phyloP scores from a whole-genome alignment of 1,284 basidiomycete species.

The Austroboletus novae-zelandiae region DNA sequence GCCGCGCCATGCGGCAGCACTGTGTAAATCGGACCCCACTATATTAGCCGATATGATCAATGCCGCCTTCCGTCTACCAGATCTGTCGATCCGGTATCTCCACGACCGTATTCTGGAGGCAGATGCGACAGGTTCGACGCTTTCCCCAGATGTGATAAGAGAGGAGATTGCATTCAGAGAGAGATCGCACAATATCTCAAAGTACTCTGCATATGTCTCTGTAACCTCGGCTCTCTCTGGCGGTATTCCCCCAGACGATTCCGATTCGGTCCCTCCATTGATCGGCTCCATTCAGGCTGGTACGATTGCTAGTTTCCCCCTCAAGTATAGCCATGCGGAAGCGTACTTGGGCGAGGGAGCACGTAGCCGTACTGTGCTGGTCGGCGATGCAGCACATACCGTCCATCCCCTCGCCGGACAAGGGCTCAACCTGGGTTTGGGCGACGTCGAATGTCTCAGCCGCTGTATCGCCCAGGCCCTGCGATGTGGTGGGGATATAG shows the following conservation, averaged over 20 bases:
- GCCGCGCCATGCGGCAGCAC: conserved; percentile 71
- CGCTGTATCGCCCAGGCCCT: conserved; percentile 60
- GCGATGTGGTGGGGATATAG: conserved; percentile 73
- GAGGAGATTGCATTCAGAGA: conserved; percentile 72
- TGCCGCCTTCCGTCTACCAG: conserved; percentile 87
- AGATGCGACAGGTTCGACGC: conserved; percentile 39
- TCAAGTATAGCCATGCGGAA: conserved; percentile 87
- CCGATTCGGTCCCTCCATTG: conserved; percentile 71
- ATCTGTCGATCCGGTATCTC: conserved; percentile 70
- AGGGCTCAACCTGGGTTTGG: conserved; percentile 91
- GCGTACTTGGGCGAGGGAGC: conserved; percentile 75
- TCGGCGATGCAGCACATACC: conserved; percentile 96
- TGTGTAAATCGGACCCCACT: conserved; percentile 66
- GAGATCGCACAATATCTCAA: conserved; percentile 59
- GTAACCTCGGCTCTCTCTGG: conserved; percentile 30
- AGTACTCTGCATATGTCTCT: conserved; percentile 62
- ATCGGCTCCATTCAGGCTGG: conserved; percentile 71
- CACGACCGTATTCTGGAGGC: conserved; percentile 62
- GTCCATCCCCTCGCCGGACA: conserved; percentile 98
- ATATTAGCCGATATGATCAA: conserved; percentile 82
- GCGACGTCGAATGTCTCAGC: conserved; percentile 75
- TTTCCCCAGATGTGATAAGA: conserved; percentile 46
- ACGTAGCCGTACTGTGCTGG: conserved; percentile 76
- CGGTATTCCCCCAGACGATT: conserved; percentile 63
- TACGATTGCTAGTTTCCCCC: conserved; percentile 89